phyloP scores from a whole-genome alignment of 331 rosid genomes.

The Stylosanthes scabra region DNA sequence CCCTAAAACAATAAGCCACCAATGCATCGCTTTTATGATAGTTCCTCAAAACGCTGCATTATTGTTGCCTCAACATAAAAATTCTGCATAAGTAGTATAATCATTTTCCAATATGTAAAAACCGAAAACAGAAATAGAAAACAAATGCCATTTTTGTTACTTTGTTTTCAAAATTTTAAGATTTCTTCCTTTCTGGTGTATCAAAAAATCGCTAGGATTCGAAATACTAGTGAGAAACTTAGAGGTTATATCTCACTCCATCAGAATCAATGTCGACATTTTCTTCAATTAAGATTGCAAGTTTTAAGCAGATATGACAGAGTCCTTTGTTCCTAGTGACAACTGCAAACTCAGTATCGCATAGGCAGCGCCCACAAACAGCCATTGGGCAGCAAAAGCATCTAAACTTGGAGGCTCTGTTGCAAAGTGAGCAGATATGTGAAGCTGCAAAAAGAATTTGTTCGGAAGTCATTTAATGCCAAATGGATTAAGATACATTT shows the following conservation, averaged over 20 bases:
- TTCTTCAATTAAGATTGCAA: constrained; percentile 62
- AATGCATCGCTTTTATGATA: constrained; percentile 7
- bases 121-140: constrained; percentile 12
- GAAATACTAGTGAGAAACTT: no score
- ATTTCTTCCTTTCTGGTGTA: constrained; percentile 1
- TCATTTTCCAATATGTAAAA: neutral
- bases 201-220: no score
- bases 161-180: constrained; percentile 24
- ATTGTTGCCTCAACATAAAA: constrained; percentile 11
- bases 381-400: constrained; percentile 84
- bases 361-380: constrained; percentile 67
- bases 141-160: constrained; percentile 28
- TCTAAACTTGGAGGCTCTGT: constrained; percentile 56
- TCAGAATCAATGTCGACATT: constrained; percentile 63
- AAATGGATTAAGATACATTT: constrained; percentile 19
- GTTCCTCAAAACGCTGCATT: constrained; percentile 10
- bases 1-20: constrained; percentile 5
- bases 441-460: constrained; percentile 52
- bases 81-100: constrained; percentile 5
- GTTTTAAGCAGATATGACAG: constrained; percentile 65
- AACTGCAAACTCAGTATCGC: constrained; percentile 49
- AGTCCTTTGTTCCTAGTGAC: constrained; percentile 59
- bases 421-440: constrained; percentile 71
- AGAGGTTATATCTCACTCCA: constrained; percentile 53
- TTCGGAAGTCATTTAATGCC: constrained; percentile 27